Evolutionary conservation across 441 rosid species (phyloP), one percentile per base, ranked within the genome.

Genomic region (Euphorbia celastroides): DNA sequence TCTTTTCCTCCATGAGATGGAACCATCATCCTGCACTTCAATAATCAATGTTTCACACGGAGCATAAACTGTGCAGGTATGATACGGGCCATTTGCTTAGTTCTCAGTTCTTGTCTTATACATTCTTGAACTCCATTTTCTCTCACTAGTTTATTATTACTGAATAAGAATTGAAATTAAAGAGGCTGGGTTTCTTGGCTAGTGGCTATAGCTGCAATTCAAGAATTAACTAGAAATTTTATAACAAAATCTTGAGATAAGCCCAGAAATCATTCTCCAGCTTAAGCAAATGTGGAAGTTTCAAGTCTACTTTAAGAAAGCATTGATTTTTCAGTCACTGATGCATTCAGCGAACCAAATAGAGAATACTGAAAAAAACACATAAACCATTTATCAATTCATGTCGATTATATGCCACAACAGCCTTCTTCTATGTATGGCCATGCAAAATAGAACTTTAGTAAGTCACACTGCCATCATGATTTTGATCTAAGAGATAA

Each of bases 1-100:
- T 81, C 99, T 84, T 83, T 93, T 93, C 68, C 97, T 91, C 99
- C 99, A 93, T 27, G 99, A 83, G 46, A 84, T 71, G 11, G 97
- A 91, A 59, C 86, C 88, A 81, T 93, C 99, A 60, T 93, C 99
- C 99, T 93, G 93, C 82, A 77, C 82, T 84, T 90, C 82, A 86
- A 71, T 81, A 57, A 64, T 19, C 44, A 75, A 79, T 69, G n/a
- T 22, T 50, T 27, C 5, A 52, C 20, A 52, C 26, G 51, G 72
- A 26, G 7, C 38, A 50, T 31, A 52, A 52, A 23, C n/a, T 10
- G 36, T 34, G 12, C 11, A 19, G 52, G 59, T 55, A 55, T 26
- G 31, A 17, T 46, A 22, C 9, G 44, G 32, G 34, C 31, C 59
- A 34, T 17, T 12, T 7, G 36, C 32, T 46, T 36, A 28, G 34